A percentile compares a stretch with the other conserved stretches of the same genome.
These are phyloP conservation scores for Colletotrichum caudatum DNA, from an alignment of 2,329 filamentous ascomycete species.

Conservation along the genomic window DNA sequence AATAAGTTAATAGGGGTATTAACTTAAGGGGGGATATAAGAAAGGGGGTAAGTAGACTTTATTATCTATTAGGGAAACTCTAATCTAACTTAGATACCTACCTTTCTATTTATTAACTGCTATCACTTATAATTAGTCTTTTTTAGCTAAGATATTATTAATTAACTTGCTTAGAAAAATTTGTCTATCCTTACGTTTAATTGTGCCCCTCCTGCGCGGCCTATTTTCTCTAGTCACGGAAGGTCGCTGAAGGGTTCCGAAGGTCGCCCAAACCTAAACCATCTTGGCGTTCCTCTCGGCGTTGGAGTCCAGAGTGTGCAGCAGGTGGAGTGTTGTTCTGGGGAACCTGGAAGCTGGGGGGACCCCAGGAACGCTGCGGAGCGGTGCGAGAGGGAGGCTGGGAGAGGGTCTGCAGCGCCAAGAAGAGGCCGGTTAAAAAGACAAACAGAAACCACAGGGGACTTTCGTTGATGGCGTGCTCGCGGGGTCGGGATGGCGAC, in stretches of 20 bases:
- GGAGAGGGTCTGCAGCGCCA: constrained; percentile 22
- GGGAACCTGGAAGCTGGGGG: constrained; percentile 14
- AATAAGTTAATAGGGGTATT: no score
- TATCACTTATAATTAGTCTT: no score
- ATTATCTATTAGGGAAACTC: no score
- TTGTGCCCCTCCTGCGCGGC: no score
- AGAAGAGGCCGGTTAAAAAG: constrained; percentile 4
- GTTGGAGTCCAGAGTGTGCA: not conserved
- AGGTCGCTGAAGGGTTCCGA: constrained; percentile 13
- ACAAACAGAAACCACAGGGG: constrained; percentile 5
- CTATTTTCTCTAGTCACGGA: constrained; percentile 35
- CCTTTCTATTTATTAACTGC: no score
- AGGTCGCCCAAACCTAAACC: not conserved
- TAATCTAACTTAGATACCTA: no score
- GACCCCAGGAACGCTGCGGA: constrained; percentile 2
- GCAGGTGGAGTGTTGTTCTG: not conserved
- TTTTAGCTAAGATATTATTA: no score
- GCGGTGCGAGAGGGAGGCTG: not conserved
- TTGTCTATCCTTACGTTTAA: no score
- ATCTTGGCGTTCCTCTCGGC: constrained; percentile 17
- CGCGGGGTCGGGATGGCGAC: constrained; percentile 36
- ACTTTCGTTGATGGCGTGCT: constrained; percentile 36
- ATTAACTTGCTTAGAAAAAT: no score
- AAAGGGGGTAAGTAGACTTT: no score
- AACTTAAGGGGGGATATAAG: no score